A percentile compares a stretch with the other conserved stretches of the same genome.
These are phyloP conservation scores for Osmozyma mogii DNA, from an alignment of 805 yeast species.

Conservation along the genomic window DNA sequence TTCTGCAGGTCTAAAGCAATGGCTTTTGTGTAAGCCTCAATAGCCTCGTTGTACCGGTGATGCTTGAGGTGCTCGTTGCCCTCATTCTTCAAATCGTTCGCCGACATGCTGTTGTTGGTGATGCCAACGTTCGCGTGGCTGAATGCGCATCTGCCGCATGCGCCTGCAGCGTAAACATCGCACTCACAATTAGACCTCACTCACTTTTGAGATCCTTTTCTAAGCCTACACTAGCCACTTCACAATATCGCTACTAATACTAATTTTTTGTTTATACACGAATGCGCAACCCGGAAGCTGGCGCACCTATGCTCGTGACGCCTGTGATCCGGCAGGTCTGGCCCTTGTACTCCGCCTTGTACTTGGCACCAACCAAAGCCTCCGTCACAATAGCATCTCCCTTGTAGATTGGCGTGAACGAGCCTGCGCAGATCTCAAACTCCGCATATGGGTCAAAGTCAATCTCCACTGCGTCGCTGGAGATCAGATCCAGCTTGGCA, in stretches of 20 bases:
- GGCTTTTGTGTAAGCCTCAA: conserved; percentile 67
- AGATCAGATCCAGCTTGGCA: conserved; percentile 67
- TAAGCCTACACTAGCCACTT: too few relatives aligned
- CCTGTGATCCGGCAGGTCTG: conserved; percentile 67
- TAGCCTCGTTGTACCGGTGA: conserved; percentile 57
- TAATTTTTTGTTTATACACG: conserved; percentile 10
- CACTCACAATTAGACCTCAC: too few relatives aligned
- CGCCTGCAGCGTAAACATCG: too few relatives aligned
- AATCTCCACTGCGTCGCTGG: conserved; percentile 81
- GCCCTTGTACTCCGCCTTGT: conserved; percentile 72
- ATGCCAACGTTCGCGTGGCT: too few relatives aligned
- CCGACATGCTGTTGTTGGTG: too few relatives aligned
- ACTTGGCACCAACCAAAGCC: conserved; percentile 85
- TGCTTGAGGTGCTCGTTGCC: conserved; percentile 71
- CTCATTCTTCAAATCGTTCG: too few relatives aligned
- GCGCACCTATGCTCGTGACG: conserved; percentile 78
- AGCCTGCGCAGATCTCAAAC: conserved; percentile 81
- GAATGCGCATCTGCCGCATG: too few relatives aligned
- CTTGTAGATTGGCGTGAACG: conserved; percentile 81
- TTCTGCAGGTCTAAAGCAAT: conserved; percentile 53
- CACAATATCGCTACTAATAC: too few relatives aligned
- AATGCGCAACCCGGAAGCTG: conserved; percentile 81
- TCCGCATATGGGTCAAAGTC: conserved; percentile 91
- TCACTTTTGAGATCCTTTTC: too few relatives aligned
- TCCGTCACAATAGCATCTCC: conserved; percentile 65